Conservation (phyloP, 179 eudicot species). For the Carnegiea gigantea region DNA sequence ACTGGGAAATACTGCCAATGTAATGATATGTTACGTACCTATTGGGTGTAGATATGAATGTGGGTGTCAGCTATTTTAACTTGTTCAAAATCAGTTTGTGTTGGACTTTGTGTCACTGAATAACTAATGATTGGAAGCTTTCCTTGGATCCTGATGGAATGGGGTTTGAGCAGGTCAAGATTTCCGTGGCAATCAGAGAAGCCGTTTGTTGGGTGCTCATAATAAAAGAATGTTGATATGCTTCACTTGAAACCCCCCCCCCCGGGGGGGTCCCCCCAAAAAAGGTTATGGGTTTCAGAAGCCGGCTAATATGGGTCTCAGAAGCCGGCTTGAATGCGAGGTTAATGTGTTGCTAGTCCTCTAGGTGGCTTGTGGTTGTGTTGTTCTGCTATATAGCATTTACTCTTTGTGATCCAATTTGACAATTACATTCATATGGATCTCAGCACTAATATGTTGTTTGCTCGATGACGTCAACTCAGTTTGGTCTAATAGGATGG, state of each 20-base stretch:
- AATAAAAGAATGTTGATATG: no score
- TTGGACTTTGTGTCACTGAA: no score
- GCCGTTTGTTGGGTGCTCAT: not conserved
- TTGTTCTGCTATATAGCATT: not conserved
- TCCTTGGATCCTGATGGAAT: not conserved
- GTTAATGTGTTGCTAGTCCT: not conserved
- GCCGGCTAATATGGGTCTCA: not conserved
- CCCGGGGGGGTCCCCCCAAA: no score
- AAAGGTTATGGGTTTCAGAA: not conserved
- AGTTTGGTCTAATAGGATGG: not conserved
- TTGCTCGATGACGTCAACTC: not conserved
- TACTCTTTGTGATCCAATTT: not conserved
- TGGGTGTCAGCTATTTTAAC: not conserved
- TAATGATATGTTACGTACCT: not conserved
- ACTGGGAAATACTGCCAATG: not conserved
- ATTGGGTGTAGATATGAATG: not conserved
- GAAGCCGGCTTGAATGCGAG: not conserved
- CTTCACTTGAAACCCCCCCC: no score
- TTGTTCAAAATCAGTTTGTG: no score
- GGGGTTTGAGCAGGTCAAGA: not conserved
- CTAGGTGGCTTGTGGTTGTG: constrained; percentile 1
- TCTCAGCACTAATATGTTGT: not conserved
- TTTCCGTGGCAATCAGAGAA: not conserved
- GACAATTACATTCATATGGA: not conserved
- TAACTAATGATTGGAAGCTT: no score